phyloP scores from a whole-genome alignment of 139 green algal species.

The Volvox africanus region DNA sequence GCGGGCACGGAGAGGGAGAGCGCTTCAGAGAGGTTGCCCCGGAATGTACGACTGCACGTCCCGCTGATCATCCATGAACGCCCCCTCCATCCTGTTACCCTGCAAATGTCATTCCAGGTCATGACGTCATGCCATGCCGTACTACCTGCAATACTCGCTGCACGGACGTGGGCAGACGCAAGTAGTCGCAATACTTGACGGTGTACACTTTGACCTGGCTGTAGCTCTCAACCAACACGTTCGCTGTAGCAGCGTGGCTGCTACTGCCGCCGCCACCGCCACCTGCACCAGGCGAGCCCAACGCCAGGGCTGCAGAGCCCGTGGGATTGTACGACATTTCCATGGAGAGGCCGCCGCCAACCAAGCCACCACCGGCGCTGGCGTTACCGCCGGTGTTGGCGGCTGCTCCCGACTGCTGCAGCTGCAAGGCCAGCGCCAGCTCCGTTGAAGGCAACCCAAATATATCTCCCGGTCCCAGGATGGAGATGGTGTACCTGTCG shows the following conservation, averaged over 20 bases:
- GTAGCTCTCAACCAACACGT: slow-evolving; percentile 40
- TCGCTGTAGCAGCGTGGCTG: not conserved
- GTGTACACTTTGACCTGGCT: slow-evolving; percentile 42
- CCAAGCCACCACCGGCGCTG: not conserved
- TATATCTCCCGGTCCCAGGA: slow-evolving; percentile 36
- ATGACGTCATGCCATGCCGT: not conserved
- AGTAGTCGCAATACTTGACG: slow-evolving; percentile 35
- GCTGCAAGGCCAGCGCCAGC: slow-evolving; percentile 27
- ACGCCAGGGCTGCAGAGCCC: not conserved
- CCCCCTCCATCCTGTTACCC: too few relatives aligned
- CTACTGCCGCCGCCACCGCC: not conserved
- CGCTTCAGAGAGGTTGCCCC: too few relatives aligned
- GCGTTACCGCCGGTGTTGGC: not conserved
- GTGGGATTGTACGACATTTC: not conserved
- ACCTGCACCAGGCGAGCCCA: not conserved
- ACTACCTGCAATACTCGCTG: slow-evolving; percentile 27
- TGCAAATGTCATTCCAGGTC: too few relatives aligned
- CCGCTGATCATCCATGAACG: too few relatives aligned
- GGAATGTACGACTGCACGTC: too few relatives aligned
- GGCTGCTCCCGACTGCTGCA: not conserved
- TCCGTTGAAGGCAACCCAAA: slow-evolving; percentile 41
- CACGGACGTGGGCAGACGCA: not conserved
- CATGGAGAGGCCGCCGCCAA: not conserved
- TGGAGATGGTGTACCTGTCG: slow-evolving; percentile 37
- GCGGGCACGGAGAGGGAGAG: too few relatives aligned